phyloP scores from a whole-genome alignment of 2,329 filamentous ascomycete species.

The Stagonosporopsis rhizophila region DNA sequence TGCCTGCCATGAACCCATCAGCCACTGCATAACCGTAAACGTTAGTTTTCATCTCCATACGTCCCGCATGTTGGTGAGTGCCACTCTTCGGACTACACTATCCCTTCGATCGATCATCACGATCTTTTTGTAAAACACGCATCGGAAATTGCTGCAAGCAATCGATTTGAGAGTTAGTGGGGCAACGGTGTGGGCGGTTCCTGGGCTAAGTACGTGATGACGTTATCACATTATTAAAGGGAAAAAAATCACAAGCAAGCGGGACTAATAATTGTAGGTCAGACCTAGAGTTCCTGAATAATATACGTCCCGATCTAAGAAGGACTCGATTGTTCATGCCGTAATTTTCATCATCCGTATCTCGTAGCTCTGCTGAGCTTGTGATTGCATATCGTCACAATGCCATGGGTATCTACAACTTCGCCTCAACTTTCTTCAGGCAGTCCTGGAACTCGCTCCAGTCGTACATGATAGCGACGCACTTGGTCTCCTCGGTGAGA shows the following conservation, averaged over 20 bases:
- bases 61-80: not conserved
- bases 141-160: not conserved
- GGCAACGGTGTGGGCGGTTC: slow-evolving; percentile 12
- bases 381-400: slow-evolving; percentile 19
- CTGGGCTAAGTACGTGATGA: slow-evolving; percentile 6
- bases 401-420: slow-evolving; percentile 36
- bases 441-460: slow-evolving; percentile 60
- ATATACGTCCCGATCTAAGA: slow-evolving; percentile 25
- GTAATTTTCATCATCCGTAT: slow-evolving; percentile 29
- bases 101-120: slow-evolving; percentile 3
- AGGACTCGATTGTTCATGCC: slow-evolving; percentile 22
- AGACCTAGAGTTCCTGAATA: not conserved
- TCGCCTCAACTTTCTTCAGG: slow-evolving; percentile 57
- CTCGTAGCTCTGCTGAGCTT: slow-evolving; percentile 28
- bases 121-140: not conserved
- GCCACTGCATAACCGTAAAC: not conserved
- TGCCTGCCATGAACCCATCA: not conserved
- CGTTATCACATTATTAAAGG: not conserved
- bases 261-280: not conserved
- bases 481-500: slow-evolving; percentile 57
- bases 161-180: not conserved
- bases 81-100: not conserved
- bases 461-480: slow-evolving; percentile 58
- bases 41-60: not conserved
- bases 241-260: slow-evolving; percentile 8